A percentile compares a stretch with the other conserved stretches of the same genome.
phyloP scores from a whole-genome alignment of 208 protist genomes.

The Trichomonas vaginalis region DNA sequence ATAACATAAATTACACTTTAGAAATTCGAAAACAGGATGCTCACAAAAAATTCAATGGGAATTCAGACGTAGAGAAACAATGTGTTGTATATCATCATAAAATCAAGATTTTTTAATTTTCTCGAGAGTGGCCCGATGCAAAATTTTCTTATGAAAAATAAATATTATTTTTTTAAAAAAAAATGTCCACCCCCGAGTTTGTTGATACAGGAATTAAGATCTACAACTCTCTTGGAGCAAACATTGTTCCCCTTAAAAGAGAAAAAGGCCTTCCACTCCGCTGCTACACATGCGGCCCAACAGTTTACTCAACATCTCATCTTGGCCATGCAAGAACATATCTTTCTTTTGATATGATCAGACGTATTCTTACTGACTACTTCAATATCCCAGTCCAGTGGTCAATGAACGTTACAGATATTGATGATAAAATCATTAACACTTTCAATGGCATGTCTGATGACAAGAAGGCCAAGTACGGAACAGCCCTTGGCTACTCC shows the following conservation, averaged over 20 bases:
- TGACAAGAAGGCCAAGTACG: background rate
- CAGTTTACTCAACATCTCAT: constrained; percentile 13
- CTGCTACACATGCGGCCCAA: constrained; percentile 16
- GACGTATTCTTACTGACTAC: constrained; percentile 45
- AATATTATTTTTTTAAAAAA: no score
- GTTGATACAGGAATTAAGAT: background rate
- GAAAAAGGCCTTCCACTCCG: background rate
- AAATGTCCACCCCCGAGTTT: no score
- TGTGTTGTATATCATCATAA: no score
- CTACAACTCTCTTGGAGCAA: background rate
- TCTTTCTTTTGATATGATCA: constrained; percentile 53
- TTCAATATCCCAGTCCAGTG: constrained; percentile 44
- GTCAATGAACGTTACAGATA: constrained; percentile 58
- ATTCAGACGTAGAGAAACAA: no score
- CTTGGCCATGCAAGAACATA: constrained; percentile 54
- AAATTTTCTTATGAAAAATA: no score
- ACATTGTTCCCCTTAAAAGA: background rate
- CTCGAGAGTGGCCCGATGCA: no score
- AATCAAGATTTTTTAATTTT: no score
- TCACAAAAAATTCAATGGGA: no score
- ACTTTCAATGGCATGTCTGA: background rate
- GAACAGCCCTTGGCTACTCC: background rate
- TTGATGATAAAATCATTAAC: constrained; percentile 61
- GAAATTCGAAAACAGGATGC: no score
- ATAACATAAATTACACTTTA: no score